phyloP scores from a whole-genome alignment of 495 filamentous ascomycete genomes.

The Penicillium alfredii region DNA sequence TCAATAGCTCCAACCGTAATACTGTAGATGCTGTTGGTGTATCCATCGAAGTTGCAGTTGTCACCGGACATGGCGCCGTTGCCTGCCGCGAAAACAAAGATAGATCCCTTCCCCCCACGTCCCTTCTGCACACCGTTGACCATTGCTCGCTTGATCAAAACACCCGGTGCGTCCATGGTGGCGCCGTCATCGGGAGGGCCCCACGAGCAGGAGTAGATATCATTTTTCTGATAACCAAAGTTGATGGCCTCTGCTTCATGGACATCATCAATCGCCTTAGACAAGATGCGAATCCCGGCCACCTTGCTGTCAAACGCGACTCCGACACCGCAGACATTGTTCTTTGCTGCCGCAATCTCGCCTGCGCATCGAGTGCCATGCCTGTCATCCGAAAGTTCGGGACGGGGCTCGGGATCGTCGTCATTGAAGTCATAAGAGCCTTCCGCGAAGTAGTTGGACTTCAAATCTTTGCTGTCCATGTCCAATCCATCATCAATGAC shows the following conservation, averaged over 20 bases:
- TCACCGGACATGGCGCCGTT: conserved; percentile 85
- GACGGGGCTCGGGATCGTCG: conserved; percentile 66
- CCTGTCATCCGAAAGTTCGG: conserved; percentile 69
- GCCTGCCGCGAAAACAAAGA: conserved; percentile 95
- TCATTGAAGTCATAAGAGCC: conserved; percentile 98
- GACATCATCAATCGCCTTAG: conserved; percentile 79
- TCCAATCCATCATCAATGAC: conserved; percentile 96
- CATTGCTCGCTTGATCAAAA: conserved; percentile 85
- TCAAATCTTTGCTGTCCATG: conserved; percentile 93
- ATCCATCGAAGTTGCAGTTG: conserved; percentile 99
- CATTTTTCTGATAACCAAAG: conserved; percentile 82
- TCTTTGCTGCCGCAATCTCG: conserved; percentile 84
- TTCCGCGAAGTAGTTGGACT: conserved; percentile 81
- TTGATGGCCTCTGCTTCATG: conserved; percentile 92
- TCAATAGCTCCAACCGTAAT: conserved; percentile 95
- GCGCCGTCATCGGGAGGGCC: conserved; percentile 88
- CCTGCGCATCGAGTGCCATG: conserved; percentile 95
- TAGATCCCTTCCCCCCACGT: conserved; percentile 73
- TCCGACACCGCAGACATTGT: conserved; percentile 91
- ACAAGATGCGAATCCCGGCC: conserved; percentile 84
- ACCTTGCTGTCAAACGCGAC: conserved; percentile 90
- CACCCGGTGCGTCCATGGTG: conserved; percentile 89
- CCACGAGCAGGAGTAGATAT: conserved; percentile 99
- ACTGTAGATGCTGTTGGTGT: conserved; percentile 98
- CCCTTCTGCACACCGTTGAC: conserved; percentile 87